phyloP scores from a whole-genome alignment of 2,329 filamentous ascomycete species.

The Sclerotinia trifoliorum region DNA sequence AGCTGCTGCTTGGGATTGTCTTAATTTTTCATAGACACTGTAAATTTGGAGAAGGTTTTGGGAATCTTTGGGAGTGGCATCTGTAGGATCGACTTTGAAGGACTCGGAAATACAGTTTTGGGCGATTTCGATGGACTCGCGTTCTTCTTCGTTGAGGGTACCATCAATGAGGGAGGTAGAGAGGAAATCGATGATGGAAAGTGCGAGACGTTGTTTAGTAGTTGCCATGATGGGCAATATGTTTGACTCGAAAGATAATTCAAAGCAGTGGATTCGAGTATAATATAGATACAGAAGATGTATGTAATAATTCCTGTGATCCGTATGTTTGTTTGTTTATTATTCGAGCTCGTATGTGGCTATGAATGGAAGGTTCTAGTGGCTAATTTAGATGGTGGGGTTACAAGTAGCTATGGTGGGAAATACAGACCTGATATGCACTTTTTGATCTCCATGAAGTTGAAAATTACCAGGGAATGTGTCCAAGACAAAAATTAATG shows the following conservation, averaged over 20 bases:
- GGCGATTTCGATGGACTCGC: conserved; percentile 91
- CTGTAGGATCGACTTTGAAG: conserved; percentile 88
- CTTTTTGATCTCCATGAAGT: neutral
- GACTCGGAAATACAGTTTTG: conserved; percentile 91
- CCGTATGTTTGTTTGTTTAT: neutral
- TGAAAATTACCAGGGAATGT: neutral
- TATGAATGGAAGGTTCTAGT: conserved; percentile 16
- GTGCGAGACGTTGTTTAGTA: conserved; percentile 76
- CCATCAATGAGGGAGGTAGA: conserved; percentile 81
- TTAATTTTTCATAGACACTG: conserved; percentile 93
- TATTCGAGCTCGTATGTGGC: neutral
- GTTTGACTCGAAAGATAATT: neutral
- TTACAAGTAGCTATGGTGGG: conserved; percentile 1
- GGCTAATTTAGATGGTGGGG: conserved; percentile 6
- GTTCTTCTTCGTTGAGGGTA: conserved; percentile 82
- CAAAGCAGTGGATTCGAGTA: neutral
- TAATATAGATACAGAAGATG: neutral
- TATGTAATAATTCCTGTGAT: neutral
- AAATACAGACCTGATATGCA: conserved; percentile 5
- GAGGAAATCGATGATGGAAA: conserved; percentile 96
- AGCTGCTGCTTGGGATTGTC: conserved; percentile 45
- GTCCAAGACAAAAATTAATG: neutral
- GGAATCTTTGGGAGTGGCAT: conserved; percentile 75
- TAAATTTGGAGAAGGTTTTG: conserved; percentile 92
- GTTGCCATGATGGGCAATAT: conserved; percentile 36